Evolutionary conservation across 257 asterid species (phyloP).

Genomic region (Solanum sitiens): DNA sequence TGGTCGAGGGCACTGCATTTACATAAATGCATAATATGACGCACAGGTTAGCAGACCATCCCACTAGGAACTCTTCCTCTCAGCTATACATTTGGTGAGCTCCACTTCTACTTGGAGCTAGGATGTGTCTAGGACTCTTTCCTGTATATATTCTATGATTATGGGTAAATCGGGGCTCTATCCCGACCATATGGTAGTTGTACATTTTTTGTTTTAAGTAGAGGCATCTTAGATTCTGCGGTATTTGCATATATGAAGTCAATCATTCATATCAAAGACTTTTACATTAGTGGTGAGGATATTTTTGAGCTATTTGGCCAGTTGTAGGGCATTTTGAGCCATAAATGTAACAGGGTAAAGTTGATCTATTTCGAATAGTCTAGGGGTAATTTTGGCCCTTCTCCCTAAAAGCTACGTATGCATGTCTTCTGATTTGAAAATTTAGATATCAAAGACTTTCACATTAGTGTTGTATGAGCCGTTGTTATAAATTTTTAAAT

Average conservation of each 20-base stretch:
- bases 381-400: background rate
- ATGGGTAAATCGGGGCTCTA: background rate
- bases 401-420: background rate
- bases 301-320: background rate
- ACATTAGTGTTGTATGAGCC: background rate
- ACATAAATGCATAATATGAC: background rate
- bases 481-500: background rate
- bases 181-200: background rate
- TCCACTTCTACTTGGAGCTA: background rate
- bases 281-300: background rate
- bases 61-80: background rate
- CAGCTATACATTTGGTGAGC: background rate
- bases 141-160: background rate
- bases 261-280: background rate
- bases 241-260: background rate
- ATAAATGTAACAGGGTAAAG: background rate
- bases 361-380: background rate
- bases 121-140: background rate
- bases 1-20: background rate
- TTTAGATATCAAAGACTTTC: background rate
- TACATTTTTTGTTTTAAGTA: background rate
- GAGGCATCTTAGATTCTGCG: background rate
- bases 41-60: background rate
- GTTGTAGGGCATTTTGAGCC: background rate
- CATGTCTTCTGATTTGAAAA: background rate